Base-by-base conservation (phyloP, 352 stramenopile species). In the Thalassiosira sp. region DNA sequence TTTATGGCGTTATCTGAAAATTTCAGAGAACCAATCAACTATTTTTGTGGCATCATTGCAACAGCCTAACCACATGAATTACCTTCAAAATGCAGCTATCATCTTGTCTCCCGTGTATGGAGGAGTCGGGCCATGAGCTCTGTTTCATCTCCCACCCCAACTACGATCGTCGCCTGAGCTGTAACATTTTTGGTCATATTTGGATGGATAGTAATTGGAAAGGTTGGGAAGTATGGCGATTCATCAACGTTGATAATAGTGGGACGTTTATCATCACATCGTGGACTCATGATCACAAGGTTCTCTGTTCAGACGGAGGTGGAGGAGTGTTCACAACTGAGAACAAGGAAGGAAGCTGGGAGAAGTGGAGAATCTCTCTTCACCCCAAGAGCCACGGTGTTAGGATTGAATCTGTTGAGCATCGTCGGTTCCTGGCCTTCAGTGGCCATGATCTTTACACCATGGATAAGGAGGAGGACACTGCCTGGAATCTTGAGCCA, bases 151-250 rank as follows among this genome's bases (percentile, higher is more conserved):
- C 72, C 0, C 66, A 72, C 54, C 72, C 61, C n/a, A 70, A 42
- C 1, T 59, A 73, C 13, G 49, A 81, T 54, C 49, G 49, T 15
- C 49, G 77, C 28, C 16, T 89, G 3, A 57, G 70, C 31, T 87
- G 82, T 53, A 65, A 89, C 45, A 31, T 82, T 3, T 57, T 61
- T 54, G 82, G 82, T 20, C 28, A 73, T 24, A n/a, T 89, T 31
- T 57, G 31, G 11, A 56, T 81, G 18, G 66, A 15, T 35, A 31
- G 42, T 0, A 76, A 68, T 27, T 79, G 64, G 61, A 67, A 81
- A 57, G 78, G 78, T 28, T 86, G 78, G 78, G 82, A 87, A 59
- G 74, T 83, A 31, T 70, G 81, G 31, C 74, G 84, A 20, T 79
- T 82, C 48, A 69, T 79, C 31, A 76, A 71, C 25, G 66, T 57